These are phyloP conservation scores for Daldinia loculata DNA, from an alignment of 495 filamentous ascomycete genomes.

Conservation along the genomic window DNA sequence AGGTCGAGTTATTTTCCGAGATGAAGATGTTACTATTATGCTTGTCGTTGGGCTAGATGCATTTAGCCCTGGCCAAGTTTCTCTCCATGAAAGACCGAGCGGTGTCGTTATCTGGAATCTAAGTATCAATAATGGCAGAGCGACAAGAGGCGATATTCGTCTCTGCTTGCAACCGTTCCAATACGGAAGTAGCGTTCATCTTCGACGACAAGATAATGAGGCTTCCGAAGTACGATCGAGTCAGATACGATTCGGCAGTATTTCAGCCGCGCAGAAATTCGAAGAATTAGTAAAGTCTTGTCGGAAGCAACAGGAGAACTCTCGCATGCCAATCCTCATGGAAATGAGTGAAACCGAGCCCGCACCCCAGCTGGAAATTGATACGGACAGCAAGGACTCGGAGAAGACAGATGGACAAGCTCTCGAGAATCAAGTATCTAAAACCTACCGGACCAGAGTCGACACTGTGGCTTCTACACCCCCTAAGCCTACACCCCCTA, in stretches of 20 bases:
- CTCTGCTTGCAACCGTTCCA: neutral
- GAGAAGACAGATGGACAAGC: neutral
- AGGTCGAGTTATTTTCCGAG: neutral
- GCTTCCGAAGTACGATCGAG: neutral
- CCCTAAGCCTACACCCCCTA: neutral
- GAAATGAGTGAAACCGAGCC: neutral
- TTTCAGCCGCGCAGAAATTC: neutral
- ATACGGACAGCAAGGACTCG: neutral
- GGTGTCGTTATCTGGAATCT: constrained; percentile 18
- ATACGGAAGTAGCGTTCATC: neutral
- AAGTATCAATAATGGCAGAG: neutral
- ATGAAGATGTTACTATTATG: neutral
- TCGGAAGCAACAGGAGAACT: neutral
- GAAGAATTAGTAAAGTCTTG: neutral
- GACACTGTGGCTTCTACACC: neutral
- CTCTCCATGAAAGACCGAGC: neutral
- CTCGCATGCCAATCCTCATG: neutral
- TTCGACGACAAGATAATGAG: constrained; percentile 5
- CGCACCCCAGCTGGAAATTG: neutral
- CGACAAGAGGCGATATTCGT: constrained; percentile 24
- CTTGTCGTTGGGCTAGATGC: neutral
- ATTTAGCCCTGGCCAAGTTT: neutral
- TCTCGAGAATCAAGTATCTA: neutral
- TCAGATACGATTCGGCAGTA: neutral
- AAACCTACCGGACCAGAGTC: neutral